Conservation (phyloP, 306 rosid genomes). For the Medicago lupulina region DNA sequence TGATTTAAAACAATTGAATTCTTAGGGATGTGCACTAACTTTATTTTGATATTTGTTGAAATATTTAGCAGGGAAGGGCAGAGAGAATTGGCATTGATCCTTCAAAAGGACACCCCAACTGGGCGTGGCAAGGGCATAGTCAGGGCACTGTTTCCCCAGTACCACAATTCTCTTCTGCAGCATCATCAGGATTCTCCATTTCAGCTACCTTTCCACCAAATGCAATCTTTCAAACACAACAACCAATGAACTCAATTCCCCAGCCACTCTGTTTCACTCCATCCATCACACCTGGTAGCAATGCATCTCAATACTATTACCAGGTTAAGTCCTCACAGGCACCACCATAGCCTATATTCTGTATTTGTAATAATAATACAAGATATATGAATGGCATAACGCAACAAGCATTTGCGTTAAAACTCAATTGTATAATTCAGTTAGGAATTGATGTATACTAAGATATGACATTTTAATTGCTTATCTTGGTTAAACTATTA, state of each 20-base stretch:
- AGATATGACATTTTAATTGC: constrained; percentile 15
- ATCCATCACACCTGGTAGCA: constrained; percentile 49
- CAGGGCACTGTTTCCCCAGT: constrained; percentile 66
- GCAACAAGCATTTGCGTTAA: constrained; percentile 29
- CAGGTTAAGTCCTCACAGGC: constrained; percentile 58
- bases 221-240: constrained; percentile 57
- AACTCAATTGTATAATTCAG: constrained; percentile 53
- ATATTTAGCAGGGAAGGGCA: constrained; percentile 76
- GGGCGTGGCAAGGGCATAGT: constrained; percentile 81
- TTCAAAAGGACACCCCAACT: constrained; percentile 67
- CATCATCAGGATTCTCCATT: constrained; percentile 99
- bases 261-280: constrained; percentile 65
- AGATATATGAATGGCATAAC: constrained; percentile 24
- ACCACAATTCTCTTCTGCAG: constrained; percentile 93
- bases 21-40: background rate
- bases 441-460: constrained; percentile 43
- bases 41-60: constrained; percentile 22
- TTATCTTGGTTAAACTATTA: constrained; percentile 14
- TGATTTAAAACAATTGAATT: constrained; percentile 1
- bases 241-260: constrained; percentile 51
- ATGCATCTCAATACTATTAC: constrained; percentile 56
- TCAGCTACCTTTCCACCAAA: constrained; percentile 69
- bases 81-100: constrained; percentile 70
- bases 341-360: constrained; percentile 51
- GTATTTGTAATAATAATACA: constrained; percentile 8